Conservation (phyloP, 768 basidiomycete genomes). For the Naganishia randhawae region DNA sequence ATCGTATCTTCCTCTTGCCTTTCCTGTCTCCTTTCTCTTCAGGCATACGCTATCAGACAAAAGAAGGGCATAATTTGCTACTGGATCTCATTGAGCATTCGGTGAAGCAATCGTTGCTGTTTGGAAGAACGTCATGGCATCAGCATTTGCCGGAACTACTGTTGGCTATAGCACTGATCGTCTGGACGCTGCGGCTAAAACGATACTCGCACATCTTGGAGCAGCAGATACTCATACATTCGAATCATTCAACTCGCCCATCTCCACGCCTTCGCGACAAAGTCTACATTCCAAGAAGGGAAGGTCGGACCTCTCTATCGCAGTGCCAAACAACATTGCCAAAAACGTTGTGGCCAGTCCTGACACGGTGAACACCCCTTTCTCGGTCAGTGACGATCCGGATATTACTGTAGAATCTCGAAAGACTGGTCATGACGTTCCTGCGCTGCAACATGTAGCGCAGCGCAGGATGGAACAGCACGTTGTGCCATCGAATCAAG, state of each 20-base stretch:
- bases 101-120: not conserved
- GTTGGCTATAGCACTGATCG: not conserved
- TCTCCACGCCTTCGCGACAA: not conserved
- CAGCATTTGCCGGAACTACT: not conserved
- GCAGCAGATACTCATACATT: constrained; percentile 5
- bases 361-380: not conserved
- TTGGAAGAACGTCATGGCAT: not conserved
- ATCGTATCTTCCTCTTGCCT: not conserved
- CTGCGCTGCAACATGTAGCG: not conserved
- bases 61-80: not conserved
- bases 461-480: not conserved
- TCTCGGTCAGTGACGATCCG: not conserved
- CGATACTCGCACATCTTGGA: not conserved
- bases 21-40: not conserved
- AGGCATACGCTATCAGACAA: not conserved
- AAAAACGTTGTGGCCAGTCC: not conserved
- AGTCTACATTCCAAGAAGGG: not conserved
- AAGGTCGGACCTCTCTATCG: not conserved
- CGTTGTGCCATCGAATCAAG: not conserved
- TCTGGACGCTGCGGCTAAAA: not conserved
- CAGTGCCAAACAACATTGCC: not conserved
- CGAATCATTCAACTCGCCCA: not conserved
- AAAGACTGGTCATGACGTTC: not conserved
- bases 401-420: constrained; percentile 1
- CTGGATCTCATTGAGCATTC: not conserved